Percentiles rank a stretch among this genome's conserved stretches.
phyloP scores from a whole-genome alignment of 495 filamentous ascomycete species.

The Neurospora sp. region DNA sequence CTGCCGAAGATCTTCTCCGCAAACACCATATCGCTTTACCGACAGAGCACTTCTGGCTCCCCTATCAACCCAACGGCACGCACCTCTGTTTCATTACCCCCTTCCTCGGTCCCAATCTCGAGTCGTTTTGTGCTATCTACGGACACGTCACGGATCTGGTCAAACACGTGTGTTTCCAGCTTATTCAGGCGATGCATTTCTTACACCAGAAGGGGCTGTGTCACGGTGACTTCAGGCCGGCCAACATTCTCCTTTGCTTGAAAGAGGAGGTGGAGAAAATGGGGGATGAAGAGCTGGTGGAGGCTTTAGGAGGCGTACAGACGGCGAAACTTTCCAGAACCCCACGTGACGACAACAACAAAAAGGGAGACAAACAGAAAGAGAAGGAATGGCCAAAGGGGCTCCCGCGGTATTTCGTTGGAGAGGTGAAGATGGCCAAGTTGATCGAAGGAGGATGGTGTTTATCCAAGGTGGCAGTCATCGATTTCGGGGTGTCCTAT shows the following conservation, averaged over 20 bases:
- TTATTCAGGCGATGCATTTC: slow-evolving; percentile 11
- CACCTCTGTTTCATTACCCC: slow-evolving; percentile 27
- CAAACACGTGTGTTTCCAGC: slow-evolving; percentile 17
- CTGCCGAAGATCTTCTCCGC: not conserved
- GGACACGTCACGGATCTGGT: slow-evolving; percentile 3
- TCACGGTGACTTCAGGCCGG: slow-evolving; percentile 18
- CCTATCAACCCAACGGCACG: slow-evolving; percentile 24
- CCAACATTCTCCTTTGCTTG: slow-evolving; percentile 16
- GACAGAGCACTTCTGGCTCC: slow-evolving; percentile 22
- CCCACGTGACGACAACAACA: not conserved
- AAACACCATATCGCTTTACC: slow-evolving; percentile 9
- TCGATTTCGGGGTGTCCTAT: slow-evolving; percentile 21
- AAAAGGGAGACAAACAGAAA: not conserved
- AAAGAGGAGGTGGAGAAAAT: slow-evolving; percentile 14
- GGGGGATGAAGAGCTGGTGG: slow-evolving; percentile 3
- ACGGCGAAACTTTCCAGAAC: not conserved
- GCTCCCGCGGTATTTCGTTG: slow-evolving; percentile 15
- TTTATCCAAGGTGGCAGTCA: slow-evolving; percentile 8
- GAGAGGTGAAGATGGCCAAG: not conserved
- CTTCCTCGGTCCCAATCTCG: slow-evolving; percentile 7
- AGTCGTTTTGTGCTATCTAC: not conserved
- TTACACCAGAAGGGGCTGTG: slow-evolving; percentile 13
- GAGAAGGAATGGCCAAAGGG: not conserved
- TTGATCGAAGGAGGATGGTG: not conserved
- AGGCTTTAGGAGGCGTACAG: slow-evolving; percentile 6